These are phyloP conservation scores for Lophiostoma macrostomum DNA, from an alignment of 495 filamentous ascomycete genomes.

Conservation along the genomic window DNA sequence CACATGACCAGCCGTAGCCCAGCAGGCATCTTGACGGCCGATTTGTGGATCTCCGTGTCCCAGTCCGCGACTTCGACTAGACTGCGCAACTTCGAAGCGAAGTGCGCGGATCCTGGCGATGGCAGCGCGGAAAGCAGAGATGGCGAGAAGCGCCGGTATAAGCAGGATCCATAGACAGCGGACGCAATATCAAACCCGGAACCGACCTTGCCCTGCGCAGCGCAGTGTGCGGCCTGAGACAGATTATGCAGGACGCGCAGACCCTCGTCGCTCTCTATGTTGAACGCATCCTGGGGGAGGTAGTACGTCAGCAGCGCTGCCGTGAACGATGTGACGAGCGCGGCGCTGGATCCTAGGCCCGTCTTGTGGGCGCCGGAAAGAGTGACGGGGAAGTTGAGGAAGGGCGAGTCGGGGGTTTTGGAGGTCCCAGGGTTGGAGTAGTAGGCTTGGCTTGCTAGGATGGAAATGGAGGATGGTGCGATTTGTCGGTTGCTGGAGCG, in stretches of 20 bases:
- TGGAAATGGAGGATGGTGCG: slow-evolving; percentile 69
- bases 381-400: slow-evolving; percentile 73
- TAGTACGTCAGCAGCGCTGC: slow-evolving; percentile 78
- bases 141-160: slow-evolving; percentile 89
- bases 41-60: slow-evolving; percentile 72
- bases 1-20: slow-evolving; percentile 80
- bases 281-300: slow-evolving; percentile 59
- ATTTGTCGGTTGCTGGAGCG: slow-evolving; percentile 55
- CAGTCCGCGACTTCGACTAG: slow-evolving; percentile 68
- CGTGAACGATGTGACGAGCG: slow-evolving; percentile 87
- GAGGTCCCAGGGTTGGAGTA: slow-evolving; percentile 69
- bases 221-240: slow-evolving; percentile 88
- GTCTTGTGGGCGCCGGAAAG: slow-evolving; percentile 87
- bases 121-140: slow-evolving; percentile 63
- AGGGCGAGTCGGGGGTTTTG: slow-evolving; percentile 48
- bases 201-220: slow-evolving; percentile 93
- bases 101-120: slow-evolving; percentile 60
- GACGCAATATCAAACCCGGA: slow-evolving; percentile 96
- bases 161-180: slow-evolving; percentile 84
- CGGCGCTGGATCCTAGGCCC: slow-evolving; percentile 91
- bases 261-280: slow-evolving; percentile 37
- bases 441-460: slow-evolving; percentile 93
- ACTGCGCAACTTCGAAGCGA: slow-evolving; percentile 59
- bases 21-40: slow-evolving; percentile 60
- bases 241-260: slow-evolving; percentile 74